Evolutionary conservation across 371 early-diverging fungal species (phyloP), one percentile per base, ranked within the genome.

Genomic region (Basidiobolus meristosporus): DNA sequence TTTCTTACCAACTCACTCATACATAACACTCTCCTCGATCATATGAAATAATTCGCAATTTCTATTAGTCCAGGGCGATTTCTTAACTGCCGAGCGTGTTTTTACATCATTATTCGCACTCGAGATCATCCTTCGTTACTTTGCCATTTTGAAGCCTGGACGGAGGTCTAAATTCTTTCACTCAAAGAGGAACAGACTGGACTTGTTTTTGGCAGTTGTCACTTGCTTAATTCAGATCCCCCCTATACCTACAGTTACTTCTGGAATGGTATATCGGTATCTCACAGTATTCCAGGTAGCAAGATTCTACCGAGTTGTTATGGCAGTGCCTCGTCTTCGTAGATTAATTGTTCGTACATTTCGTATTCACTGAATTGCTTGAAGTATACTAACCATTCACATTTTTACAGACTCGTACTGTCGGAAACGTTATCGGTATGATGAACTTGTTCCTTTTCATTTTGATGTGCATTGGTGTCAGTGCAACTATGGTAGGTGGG

Each of bases 231-330:
- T 77, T 31, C 68, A 65, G 38, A 60, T 70, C 21, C 69, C 70
- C 5, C 41, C 54, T 5, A 68, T 73, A 39, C 60, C 50, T 4
- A n/a, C n/a, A n/a, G n/a, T n/a, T n/a, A n/a, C 42, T 57, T 10
- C 52, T 42, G 0, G 34, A 33, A 17, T 54, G 50, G 1, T n/a
- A n/a, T 76, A 71, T 51, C 56, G 65, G 7, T 77, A 70, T 51
- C 52, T 77, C 19, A 65, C 73, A 4, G 65, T 65, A 5, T 73
- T 77, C 43, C 74, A 70, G 38, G 63, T 73, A 0, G 32, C 67
- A 9, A 59, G 77, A 38, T 56, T 65, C 23, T 77, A 77, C 44
- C 50, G 74, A 3, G 42, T 71, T 5, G 60, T 77, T 12, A 56
- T 70, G 14, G 65, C 61, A 6, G 46, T 70, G 16, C 69, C 73